These are phyloP conservation scores for Fennellomyces sp. DNA, from an alignment of 371 early-diverging fungal species.

Conservation along the genomic window DNA sequence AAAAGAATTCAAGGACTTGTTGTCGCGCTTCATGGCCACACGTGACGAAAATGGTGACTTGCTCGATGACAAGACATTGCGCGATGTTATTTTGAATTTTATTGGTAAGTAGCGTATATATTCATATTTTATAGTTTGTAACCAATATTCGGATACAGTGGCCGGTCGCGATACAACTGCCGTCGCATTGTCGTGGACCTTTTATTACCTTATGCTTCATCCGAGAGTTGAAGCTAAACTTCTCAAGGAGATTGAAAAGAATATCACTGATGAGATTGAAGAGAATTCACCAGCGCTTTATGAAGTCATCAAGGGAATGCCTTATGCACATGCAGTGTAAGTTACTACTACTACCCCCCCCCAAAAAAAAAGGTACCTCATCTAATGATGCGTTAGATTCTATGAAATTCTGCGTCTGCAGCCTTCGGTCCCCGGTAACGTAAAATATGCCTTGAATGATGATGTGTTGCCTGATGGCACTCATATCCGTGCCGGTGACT, in stretches of 20 bases:
- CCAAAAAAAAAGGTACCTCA: too few relatives aligned
- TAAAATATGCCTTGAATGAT: conserved; percentile 68
- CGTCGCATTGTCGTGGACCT: conserved; percentile 74
- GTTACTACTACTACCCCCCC: too few relatives aligned
- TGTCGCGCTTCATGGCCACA: conserved; percentile 64
- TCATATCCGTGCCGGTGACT: conserved; percentile 57
- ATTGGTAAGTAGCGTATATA: conserved; percentile 34
- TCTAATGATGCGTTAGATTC: too few relatives aligned
- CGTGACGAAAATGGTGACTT: conserved; percentile 54
- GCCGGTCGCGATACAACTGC: conserved; percentile 76
- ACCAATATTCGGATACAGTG: too few relatives aligned
- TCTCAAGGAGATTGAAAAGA: conserved; percentile 54
- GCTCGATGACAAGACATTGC: conserved; percentile 53
- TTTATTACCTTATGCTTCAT: conserved; percentile 58
- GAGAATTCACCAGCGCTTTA: conserved; percentile 32
- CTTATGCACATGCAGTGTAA: conserved; percentile 62
- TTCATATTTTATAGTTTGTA: too few relatives aligned
- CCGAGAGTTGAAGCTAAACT: conserved; percentile 58
- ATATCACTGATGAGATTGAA: conserved; percentile 28
- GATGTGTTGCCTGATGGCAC: conserved; percentile 75
- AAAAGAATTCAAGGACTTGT: conserved; percentile 55
- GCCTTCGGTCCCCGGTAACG: conserved; percentile 72
- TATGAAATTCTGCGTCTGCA: conserved; percentile 74
- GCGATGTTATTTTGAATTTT: conserved; percentile 74
- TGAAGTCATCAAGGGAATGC: conserved; percentile 53